These are phyloP conservation scores for Paramecium caudatum DNA, from an alignment of 73 alveolate genomes.

Conservation along the genomic window DNA sequence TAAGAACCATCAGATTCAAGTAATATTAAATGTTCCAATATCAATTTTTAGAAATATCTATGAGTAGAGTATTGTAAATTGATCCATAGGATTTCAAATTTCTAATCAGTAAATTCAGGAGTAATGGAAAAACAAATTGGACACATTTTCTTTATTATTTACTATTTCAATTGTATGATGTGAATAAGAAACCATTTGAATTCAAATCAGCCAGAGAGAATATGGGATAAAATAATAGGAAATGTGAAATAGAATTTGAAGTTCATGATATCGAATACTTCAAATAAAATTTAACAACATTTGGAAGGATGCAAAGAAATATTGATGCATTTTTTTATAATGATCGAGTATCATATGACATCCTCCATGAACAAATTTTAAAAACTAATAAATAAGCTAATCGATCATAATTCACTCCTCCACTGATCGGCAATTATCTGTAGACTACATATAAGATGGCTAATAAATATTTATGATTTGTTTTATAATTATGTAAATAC, in stretches of 20 bases:
- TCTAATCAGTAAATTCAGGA: neutral
- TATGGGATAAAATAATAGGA: neutral
- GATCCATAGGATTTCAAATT: neutral
- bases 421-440: constrained; percentile 20
- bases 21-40: neutral
- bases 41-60: constrained; percentile 14
- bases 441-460: constrained; percentile 17
- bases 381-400: neutral
- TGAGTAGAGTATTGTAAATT: constrained; percentile 36
- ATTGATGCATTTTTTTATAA: constrained; percentile 24
- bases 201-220: neutral
- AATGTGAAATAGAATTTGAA: constrained; percentile 58
- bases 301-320: constrained; percentile 27
- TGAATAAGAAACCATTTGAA: neutral
- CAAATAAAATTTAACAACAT: neutral
- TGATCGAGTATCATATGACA: neutral
- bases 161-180: neutral
- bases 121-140: neutral
- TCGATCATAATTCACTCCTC: neutral
- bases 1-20: constrained; percentile 50
- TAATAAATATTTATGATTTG: constrained; percentile 12
- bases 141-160: neutral
- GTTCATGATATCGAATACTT: neutral
- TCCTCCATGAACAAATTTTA: neutral
- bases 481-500: too few relatives aligned